A percentile compares a stretch with the other conserved stretches of the same genome.
Evolutionary conservation across 1,284 basidiomycete species (phyloP).

Genomic region (Xanthoconium separans): DNA sequence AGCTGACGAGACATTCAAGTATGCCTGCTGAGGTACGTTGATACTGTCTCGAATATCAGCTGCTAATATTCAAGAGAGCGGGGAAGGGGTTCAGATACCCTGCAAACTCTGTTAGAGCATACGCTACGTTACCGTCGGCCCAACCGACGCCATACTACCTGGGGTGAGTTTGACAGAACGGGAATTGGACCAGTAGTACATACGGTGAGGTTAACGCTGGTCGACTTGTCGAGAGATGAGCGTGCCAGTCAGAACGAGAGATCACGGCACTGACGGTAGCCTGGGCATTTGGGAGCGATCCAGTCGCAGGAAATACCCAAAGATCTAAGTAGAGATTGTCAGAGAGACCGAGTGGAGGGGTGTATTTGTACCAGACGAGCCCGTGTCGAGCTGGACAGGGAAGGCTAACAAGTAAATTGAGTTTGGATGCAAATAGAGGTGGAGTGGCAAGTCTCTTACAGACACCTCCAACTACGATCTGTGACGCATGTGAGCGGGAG

Average conservation of each 20-base stretch:
- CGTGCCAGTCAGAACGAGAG: not conserved
- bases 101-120: constrained; percentile 63
- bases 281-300: constrained; percentile 51
- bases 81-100: constrained; percentile 45
- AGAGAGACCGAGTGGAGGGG: not conserved
- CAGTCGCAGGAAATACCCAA: constrained; percentile 59
- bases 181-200: constrained; percentile 17
- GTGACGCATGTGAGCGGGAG: constrained; percentile 5
- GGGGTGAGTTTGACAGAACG: constrained; percentile 4
- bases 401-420: constrained; percentile 44
- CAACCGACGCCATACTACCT: constrained; percentile 75
- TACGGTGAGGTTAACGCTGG: constrained; percentile 60
- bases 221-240: constrained; percentile 35
- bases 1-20: constrained; percentile 58
- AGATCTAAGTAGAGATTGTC: constrained; percentile 48
- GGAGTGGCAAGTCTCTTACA: constrained; percentile 44
- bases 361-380: constrained; percentile 71
- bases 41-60: constrained; percentile 44
- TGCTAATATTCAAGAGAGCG: not conserved
- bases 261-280: constrained; percentile 47
- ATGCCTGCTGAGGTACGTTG: constrained; percentile 62
- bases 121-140: constrained; percentile 62
- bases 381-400: constrained; percentile 74
- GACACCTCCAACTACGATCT: constrained; percentile 63
- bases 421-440: not conserved